Conservation (phyloP, 257 asterid genomes). For the Penstemon davidsonii region DNA sequence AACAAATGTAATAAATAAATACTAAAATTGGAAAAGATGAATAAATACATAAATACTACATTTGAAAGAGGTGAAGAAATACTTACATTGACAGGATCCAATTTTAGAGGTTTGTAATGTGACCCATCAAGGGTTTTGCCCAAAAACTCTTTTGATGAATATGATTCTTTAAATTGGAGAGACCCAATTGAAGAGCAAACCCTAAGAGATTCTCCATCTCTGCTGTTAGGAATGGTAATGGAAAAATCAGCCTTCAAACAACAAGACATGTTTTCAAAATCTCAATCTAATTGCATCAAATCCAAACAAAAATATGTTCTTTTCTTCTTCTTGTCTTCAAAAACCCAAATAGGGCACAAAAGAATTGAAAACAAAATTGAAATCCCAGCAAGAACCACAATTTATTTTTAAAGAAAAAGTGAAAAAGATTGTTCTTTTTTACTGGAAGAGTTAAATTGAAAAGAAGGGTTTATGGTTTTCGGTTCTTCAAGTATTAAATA, state of each 20-base stretch:
- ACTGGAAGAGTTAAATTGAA: not conserved
- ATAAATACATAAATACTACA: not conserved
- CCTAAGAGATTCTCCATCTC: conserved; percentile 37
- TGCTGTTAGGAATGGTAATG: conserved; percentile 34
- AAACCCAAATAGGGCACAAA: not conserved
- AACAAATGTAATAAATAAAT: not conserved
- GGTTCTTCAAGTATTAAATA: not conserved
- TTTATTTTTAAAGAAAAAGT: not conserved
- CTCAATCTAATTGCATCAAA: conserved; percentile 29
- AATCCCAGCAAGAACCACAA: too few relatives aligned
- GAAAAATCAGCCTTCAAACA: conserved; percentile 53
- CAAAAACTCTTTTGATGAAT: conserved; percentile 39
- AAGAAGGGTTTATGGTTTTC: conserved; percentile 15
- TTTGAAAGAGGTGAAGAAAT: not conserved
- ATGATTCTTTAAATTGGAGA: conserved; percentile 50
- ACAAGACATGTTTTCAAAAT: conserved; percentile 54
- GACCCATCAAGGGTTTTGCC: conserved; percentile 49
- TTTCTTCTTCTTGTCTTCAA: conserved; percentile 1
- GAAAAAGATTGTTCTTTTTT: conserved; percentile 6
- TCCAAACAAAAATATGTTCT: conserved; percentile 24
- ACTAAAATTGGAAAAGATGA: not conserved
- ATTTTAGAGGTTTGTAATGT: conserved; percentile 41
- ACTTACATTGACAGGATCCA: conserved; percentile 58
- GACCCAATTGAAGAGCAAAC: conserved; percentile 40
- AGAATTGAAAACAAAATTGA: too few relatives aligned